Base-by-base conservation (phyloP, 345 rosid genomes). In the Eucalyptus albens region DNA sequence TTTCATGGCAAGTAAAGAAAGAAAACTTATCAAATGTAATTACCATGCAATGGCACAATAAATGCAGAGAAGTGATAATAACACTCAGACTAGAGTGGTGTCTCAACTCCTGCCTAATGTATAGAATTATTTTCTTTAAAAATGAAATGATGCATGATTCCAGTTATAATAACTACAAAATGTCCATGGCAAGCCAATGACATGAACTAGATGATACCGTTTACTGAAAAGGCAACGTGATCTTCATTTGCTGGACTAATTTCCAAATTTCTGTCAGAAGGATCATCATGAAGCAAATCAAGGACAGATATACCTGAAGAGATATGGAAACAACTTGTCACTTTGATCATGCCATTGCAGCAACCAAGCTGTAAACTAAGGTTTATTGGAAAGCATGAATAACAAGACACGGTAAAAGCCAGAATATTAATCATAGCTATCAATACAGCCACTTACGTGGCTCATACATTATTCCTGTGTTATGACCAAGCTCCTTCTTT, bases 161-260 rank as follows among this genome's bases (percentile, higher is more conserved):
- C 87, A 87, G 50, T 53, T 29, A 9, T 88, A 40, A 56, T 82
- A 12, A 53, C 67, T 40, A 86, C 6, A 10, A 53, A 21, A 40
- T 77, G 15, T 33, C 86, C 29, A 42, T 15, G 60, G 77, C 89
- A 88, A 31, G 47, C 83, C 37, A 69, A 72, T 67, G 19, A n/a
- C 29, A 65, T 12, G 26, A 87, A 21, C 31, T 87, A 53, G 88
- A 69, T 21, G 88, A 87, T 94, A 97, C 99, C 99, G 91, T 95
- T 95, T 88, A 96, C 93, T 93, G 99, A 95, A 92, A 97, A 96
- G 87, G 99, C 96, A 92, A 94, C 95, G 91, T 97, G 97, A 89
- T 95, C 90, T 91, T 97, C 99, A 90, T 88, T 90, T 72, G 87
- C 92, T 81, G 93, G 92, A 92, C 87, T 81, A 88, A 87, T 91